Evolutionary conservation across 805 yeast genomes (phyloP), one percentile per base, ranked within the genome.

Genomic region (Ogataea zsoltii): DNA sequence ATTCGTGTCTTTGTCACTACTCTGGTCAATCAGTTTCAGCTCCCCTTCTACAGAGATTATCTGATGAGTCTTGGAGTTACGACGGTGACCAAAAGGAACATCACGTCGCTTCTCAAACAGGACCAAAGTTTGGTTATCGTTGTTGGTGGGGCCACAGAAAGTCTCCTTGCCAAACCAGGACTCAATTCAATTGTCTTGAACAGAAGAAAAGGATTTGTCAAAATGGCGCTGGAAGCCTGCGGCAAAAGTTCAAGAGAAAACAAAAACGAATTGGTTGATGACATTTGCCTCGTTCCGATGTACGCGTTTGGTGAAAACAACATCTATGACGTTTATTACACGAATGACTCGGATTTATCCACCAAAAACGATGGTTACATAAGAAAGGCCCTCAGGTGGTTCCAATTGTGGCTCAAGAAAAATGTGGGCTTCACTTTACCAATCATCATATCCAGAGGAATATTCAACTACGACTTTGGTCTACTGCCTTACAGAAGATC

Each of bases 111-210:
- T 21, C 72, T 94, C 38, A 66, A 63, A 42, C 76, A 80, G 46
- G 80, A 84, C 52, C 83, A 80, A 55, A 86, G 96, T 2, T 85
- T 91, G 11, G 86, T 92, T 50, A 83, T 94, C 46, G 98, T 94
- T 1, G 83, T 94, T 18, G 99, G 99, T 2, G 99, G 99, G 0
- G 98, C 98, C 0, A 86, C 89, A 48, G 99, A 94, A 59, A 82
- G 95, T 1, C 70, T 94, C 30, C 63, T 88, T 21, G 79, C 88
- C 5, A 70, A 72, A 43, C 82, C 85, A 0, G 79, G 80, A 7
- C 76, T 80, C 53, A 76, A 78, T 43, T 85, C 85, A 46, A 68
- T 94, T 38, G 88, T 94, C 0, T 67, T 94, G 33, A 75, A 82
- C 33, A 83, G 80, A 51, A 75, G 99, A 32, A 86, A 83, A 58